Evolutionary conservation across 2,329 filamentous ascomycete species (phyloP).

Genomic region (Sarocladium brachiariae): DNA sequence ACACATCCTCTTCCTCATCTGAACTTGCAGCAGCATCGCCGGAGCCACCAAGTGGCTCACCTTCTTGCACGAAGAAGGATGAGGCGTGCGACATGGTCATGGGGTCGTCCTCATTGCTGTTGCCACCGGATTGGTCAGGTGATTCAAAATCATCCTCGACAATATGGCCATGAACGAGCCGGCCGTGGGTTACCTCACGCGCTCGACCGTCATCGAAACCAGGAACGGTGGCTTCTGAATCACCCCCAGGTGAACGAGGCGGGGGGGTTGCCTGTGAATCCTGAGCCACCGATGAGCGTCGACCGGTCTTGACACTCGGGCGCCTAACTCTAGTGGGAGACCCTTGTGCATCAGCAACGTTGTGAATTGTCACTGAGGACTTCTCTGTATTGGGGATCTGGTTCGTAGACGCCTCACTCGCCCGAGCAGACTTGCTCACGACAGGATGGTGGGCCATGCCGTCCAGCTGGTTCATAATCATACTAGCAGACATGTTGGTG

Average conservation of each 20-base stretch:
- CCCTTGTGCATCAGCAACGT: constrained; percentile 35
- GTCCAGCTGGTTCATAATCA: constrained; percentile 65
- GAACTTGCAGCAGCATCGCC: constrained; percentile 76
- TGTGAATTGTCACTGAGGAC: constrained; percentile 19
- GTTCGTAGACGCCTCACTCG: constrained; percentile 13
- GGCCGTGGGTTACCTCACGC: constrained; percentile 83
- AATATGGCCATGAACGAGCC: constrained; percentile 87
- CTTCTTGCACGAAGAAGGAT: constrained; percentile 65
- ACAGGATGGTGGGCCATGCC: constrained; percentile 43
- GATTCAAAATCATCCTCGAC: constrained; percentile 91
- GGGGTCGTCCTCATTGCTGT: constrained; percentile 65
- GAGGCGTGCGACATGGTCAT: constrained; percentile 79
- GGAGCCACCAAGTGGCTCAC: constrained; percentile 69
- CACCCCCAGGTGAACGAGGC: constrained; percentile 2
- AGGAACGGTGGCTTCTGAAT: constrained; percentile 16
- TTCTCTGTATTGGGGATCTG: constrained; percentile 17
- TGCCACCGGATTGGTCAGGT: constrained; percentile 62
- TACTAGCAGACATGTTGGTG: constrained; percentile 69
- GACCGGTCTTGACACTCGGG: constrained; percentile 5
- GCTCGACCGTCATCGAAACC: constrained; percentile 73
- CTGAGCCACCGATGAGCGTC: background rate
- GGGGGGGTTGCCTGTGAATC: background rate
- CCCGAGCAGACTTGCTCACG: constrained; percentile 14
- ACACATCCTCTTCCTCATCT: constrained; percentile 89
- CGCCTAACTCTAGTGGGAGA: constrained; percentile 31